A percentile compares a stretch with the other conserved stretches of the same genome.
These are phyloP conservation scores for Hygrocybe punicea DNA, from an alignment of 768 basidiomycete genomes.

Conservation along the genomic window DNA sequence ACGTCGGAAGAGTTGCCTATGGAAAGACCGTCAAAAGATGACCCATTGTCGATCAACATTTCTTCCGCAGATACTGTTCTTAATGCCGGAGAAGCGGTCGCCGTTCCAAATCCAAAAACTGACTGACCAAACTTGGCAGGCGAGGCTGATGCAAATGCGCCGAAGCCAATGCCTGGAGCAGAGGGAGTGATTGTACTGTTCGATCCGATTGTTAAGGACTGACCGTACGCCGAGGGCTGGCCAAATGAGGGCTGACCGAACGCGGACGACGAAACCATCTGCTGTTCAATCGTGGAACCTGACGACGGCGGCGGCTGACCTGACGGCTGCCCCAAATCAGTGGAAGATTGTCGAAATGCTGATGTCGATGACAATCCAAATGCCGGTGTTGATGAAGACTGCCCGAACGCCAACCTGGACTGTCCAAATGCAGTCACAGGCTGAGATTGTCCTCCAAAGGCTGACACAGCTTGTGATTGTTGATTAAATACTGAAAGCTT, in stretches of 20 bases:
- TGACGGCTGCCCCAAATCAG: background rate
- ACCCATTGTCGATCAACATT: slow-evolving; percentile 31
- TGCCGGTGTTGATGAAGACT: slow-evolving; percentile 7
- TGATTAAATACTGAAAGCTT: background rate
- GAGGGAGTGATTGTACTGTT: slow-evolving; percentile 4
- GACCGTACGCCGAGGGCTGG: slow-evolving; percentile 32
- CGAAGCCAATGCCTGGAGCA: slow-evolving; percentile 22
- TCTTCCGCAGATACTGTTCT: background rate
- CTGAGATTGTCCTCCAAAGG: slow-evolving; percentile 12
- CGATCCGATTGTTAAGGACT: slow-evolving; percentile 8
- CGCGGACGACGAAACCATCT: background rate
- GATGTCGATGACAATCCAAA: slow-evolving; percentile 1
- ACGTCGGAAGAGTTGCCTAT: slow-evolving; percentile 18
- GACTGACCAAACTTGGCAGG: slow-evolving; percentile 18
- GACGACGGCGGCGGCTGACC: background rate
- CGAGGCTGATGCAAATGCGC: slow-evolving; percentile 6
- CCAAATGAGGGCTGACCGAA: slow-evolving; percentile 27
- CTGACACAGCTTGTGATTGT: slow-evolving; percentile 6
- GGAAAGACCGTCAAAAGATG: slow-evolving; percentile 32
- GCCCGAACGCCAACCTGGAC: slow-evolving; percentile 16
- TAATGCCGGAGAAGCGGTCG: background rate
- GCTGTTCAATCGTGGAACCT: background rate
- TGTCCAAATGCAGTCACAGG: too few relatives aligned
- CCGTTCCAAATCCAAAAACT: slow-evolving; percentile 7
- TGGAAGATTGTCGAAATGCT: background rate